Percentiles rank a stretch among this genome's conserved stretches.
Conservation (phyloP, 176 grass and related monocot genomes). For the Paspalum notatum region DNA sequence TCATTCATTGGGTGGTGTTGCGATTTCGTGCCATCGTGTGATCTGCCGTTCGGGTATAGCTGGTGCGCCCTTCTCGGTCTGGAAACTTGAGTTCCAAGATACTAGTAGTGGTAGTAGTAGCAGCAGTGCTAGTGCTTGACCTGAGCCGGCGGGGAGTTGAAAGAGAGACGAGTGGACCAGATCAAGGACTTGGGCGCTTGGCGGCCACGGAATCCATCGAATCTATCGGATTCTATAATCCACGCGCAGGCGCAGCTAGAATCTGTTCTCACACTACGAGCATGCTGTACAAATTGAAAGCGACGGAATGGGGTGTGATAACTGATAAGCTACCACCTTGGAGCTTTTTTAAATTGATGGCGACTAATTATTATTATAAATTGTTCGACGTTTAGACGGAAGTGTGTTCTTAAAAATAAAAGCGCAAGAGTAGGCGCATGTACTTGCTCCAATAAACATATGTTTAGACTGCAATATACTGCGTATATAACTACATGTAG, state of each 20-base stretch:
- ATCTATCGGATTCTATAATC: slow-evolving; percentile 2
- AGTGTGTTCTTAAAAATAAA: too few relatives aligned
- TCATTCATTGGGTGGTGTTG: not conserved
- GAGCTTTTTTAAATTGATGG: too few relatives aligned
- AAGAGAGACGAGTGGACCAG: not conserved
- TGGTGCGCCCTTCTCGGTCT: too few relatives aligned
- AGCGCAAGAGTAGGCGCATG: too few relatives aligned
- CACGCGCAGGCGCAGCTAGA: not conserved
- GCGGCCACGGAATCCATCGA: slow-evolving; percentile 17
- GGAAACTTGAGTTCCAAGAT: slow-evolving; percentile 32
- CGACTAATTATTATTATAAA: too few relatives aligned
- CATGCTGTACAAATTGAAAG: not conserved
- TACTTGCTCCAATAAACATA: too few relatives aligned
- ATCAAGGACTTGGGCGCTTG: slow-evolving; percentile 35
- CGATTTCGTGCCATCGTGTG: too few relatives aligned
- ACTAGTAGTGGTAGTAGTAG: too few relatives aligned
- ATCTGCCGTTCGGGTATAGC: not conserved
- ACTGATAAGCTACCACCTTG: not conserved
- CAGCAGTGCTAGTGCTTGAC: slow-evolving; percentile 9
- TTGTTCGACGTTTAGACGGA: too few relatives aligned
- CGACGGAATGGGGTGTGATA: not conserved
- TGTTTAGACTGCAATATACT: too few relatives aligned
- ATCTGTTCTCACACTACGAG: too few relatives aligned
- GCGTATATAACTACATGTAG: too few relatives aligned
- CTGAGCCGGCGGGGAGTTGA: not conserved